Base-by-base conservation (phyloP, 805 yeast species). In the Candida sanyiensis region DNA sequence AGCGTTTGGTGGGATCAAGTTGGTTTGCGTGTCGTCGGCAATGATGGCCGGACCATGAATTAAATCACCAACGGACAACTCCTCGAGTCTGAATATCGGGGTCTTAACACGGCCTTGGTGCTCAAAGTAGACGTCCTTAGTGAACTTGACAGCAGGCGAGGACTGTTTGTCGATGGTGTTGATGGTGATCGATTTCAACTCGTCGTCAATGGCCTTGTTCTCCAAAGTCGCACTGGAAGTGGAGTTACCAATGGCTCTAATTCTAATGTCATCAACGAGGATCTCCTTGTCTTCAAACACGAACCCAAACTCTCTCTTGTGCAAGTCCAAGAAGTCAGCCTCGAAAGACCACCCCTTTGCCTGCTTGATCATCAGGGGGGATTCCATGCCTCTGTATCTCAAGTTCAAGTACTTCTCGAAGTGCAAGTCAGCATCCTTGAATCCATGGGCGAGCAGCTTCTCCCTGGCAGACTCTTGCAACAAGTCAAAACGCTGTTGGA, bases 371-470 rank as follows among this genome's bases (percentile, higher is more conserved):
- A 88, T 82, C 45, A 89, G 62, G 28, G 83, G 80, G 3, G 96
- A 83, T 53, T 89, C 96, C n/a, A 95, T 82, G 7, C 96, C 96
- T 45, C 76, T 76, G 55, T 84, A 89, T 52, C 94, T 71, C 69
- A 88, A 64, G 55, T 88, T 88, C 45, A 88, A 62, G 49, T 72
- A 84, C 31, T 73, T 72, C 52, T 87, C 94, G 39, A 70, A 66
- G 19, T 51, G 56, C 18, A 85, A 69, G 18, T 67, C 62, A 4
- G 61, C 57, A 5, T 58, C 58, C 0, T 49, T 28, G 47, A 79
- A 74, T 0, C 85, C 84, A 58, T 87, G 95, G 1, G 53, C 46
- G 2, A 36, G 39, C 27, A 74, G 66, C 31, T 69, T 63, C 5
- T 42, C 47, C 0, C 59, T 48, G 0, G 85, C 79, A 15, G 63